A percentile compares a stretch with the other conserved stretches of the same genome.
Evolutionary conservation across 192 early-diverging fungal species (phyloP).

Genomic region (Coemansia sp.): DNA sequence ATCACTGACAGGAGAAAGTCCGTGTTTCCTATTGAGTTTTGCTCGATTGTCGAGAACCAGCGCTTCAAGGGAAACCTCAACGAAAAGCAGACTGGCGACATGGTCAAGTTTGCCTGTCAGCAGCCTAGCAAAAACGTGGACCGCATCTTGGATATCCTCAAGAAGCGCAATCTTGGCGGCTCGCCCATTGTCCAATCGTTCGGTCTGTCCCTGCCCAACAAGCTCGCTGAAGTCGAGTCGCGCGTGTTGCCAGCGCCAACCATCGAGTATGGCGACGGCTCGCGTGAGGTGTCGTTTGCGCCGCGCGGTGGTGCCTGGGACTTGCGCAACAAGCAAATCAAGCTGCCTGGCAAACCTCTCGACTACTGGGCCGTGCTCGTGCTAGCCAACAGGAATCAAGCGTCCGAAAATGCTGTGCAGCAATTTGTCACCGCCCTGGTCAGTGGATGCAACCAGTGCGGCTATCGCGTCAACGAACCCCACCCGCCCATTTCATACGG

Average conservation of each 20-base stretch:
- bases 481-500: slow-evolving; percentile 55
- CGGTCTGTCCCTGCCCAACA: slow-evolving; percentile 65
- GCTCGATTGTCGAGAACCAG: slow-evolving; percentile 80
- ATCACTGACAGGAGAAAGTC: slow-evolving; percentile 70
- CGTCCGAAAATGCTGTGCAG: slow-evolving; percentile 61
- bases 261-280: slow-evolving; percentile 65
- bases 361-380: slow-evolving; percentile 80
- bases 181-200: slow-evolving; percentile 81
- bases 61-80: slow-evolving; percentile 80
- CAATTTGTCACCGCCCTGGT: slow-evolving; percentile 76
- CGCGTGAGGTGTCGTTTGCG: slow-evolving; percentile 52
- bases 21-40: slow-evolving; percentile 90
- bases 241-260: slow-evolving; percentile 79
- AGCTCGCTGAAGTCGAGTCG: slow-evolving; percentile 72
- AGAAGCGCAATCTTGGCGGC: slow-evolving; percentile 62
- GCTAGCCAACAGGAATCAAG: slow-evolving; percentile 62
- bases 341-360: slow-evolving; percentile 66
- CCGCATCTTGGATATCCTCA: slow-evolving; percentile 74
- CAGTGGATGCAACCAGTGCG: slow-evolving; percentile 72
- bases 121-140: slow-evolving; percentile 77
- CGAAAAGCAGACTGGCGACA: slow-evolving; percentile 86
- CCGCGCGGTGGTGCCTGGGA: slow-evolving; percentile 86
- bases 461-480: slow-evolving; percentile 61
- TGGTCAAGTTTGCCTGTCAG: slow-evolving; percentile 93
- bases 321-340: slow-evolving; percentile 77